Base-by-base conservation (phyloP, 371 early-diverging fungal species). In the Encephalitozoon intestinalis region DNA sequence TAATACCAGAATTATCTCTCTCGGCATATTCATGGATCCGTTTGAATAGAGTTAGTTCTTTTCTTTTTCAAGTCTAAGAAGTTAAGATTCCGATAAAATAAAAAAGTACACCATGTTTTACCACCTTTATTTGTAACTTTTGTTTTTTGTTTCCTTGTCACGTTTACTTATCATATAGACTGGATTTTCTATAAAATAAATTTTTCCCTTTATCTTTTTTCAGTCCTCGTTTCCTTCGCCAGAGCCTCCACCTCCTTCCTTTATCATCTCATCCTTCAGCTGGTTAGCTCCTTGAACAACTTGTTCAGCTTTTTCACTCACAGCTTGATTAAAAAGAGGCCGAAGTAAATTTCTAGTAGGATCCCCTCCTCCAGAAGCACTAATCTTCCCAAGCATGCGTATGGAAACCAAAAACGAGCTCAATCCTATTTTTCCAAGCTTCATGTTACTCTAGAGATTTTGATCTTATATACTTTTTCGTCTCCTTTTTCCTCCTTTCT, bases 11-110 rank as follows among this genome's bases (percentile, higher is more conserved):
- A 37, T 79, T 34, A 40, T 75, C n/a, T 64, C 49, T 34, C 43
- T 67, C 39, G 53, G 63, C 37, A 53, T 74, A 40, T 44, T 63
- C 30, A 67, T 66, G 28, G 52, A 74, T 53, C 50, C 54, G 5
- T 74, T 74, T 63, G 66, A 74, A 51, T 49, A 39, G 31, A 39
- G 15, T 6, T 8, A 18, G 9, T 15, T 15, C 9, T 9, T 34
- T 30, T 28, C 5, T 58, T n/a, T 28, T 15, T 34, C 34, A 28
- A 6, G n/a, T n/a, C 8, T 8, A n/a, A 31, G 8, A 53, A 31
- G 2, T 28, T 5, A 46, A 67, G 26, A 25, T 4, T 4, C 34
- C 9, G 31, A 2, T 40, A 58, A 21, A 15, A 23, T 43, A 64
- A 31, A n/a, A n/a, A n/a, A n/a, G n/a, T n/a, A n/a, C n/a, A n/a